Conservation (phyloP, 2,329 filamentous ascomycete species). For the Pezicula radicicola region DNA sequence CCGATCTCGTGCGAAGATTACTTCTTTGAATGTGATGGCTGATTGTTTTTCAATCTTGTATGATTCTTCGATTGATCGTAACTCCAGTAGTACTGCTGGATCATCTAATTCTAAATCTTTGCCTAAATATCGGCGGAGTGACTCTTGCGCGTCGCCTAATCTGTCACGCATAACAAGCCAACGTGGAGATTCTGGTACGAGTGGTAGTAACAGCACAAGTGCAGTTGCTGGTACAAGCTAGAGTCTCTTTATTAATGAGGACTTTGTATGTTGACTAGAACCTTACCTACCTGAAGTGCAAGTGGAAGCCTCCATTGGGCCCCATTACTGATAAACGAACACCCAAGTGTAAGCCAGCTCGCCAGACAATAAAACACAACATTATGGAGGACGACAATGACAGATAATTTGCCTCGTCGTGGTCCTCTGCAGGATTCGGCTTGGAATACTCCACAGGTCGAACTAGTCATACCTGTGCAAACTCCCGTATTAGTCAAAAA, state of each 20-base stretch:
- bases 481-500: not conserved
- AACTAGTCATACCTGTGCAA: constrained; percentile 10
- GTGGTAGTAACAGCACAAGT: constrained; percentile 4
- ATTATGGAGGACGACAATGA: constrained; percentile 44
- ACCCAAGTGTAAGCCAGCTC: constrained; percentile 15
- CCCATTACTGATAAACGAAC: constrained; percentile 26
- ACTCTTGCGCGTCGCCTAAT: constrained; percentile 27
- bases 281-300: constrained; percentile 36
- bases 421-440: constrained; percentile 14
- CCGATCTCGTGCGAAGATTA: constrained; percentile 10
- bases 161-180: constrained; percentile 24
- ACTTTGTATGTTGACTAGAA: not conserved
- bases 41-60: constrained; percentile 45
- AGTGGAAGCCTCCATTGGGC: constrained; percentile 50
- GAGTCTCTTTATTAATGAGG: not conserved
- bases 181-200: constrained; percentile 34
- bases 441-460: constrained; percentile 17
- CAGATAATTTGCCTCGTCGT: constrained; percentile 15
- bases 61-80: constrained; percentile 40
- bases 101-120: constrained; percentile 36
- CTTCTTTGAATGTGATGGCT: constrained; percentile 12
- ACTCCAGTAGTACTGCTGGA: constrained; percentile 50
- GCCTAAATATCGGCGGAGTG: constrained; percentile 28
- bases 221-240: constrained; percentile 7
- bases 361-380: constrained; percentile 57